These are phyloP conservation scores for Lecanicillium sp. DNA, from an alignment of 2,329 filamentous ascomycete species.

Conservation along the genomic window DNA sequence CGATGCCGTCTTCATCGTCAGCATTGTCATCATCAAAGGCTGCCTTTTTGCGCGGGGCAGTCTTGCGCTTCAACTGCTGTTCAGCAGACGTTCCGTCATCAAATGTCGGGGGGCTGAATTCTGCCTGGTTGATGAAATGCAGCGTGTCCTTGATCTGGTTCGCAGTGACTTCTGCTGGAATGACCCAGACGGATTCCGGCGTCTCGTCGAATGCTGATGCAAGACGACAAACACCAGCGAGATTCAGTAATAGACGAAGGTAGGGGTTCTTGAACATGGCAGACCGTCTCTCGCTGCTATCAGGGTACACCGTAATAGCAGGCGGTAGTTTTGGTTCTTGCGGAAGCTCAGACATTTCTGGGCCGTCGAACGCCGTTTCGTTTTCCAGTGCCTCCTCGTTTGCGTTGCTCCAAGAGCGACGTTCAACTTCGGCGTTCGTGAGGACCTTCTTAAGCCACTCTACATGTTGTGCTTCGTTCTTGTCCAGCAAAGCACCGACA, in stretches of 20 bases:
- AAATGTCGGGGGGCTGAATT: slow-evolving; percentile 71
- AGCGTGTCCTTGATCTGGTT: slow-evolving; percentile 61
- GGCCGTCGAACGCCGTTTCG: slow-evolving; percentile 29
- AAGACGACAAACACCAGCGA: slow-evolving; percentile 62
- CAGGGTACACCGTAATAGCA: slow-evolving; percentile 48
- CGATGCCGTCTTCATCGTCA: slow-evolving; percentile 56
- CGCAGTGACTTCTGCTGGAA: slow-evolving; percentile 61
- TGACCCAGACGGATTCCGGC: slow-evolving; percentile 68
- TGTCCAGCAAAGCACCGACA: slow-evolving; percentile 73
- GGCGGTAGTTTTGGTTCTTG: slow-evolving; percentile 26
- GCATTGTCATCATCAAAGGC: slow-evolving; percentile 71
- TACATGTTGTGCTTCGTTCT: slow-evolving; percentile 69
- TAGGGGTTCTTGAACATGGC: slow-evolving; percentile 88
- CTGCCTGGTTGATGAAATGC: slow-evolving; percentile 69
- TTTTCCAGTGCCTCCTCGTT: slow-evolving; percentile 50
- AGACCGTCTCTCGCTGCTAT: slow-evolving; percentile 58
- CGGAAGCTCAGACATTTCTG: slow-evolving; percentile 22
- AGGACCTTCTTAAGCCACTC: slow-evolving; percentile 75
- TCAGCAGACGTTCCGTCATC: slow-evolving; percentile 70
- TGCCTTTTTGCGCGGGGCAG: slow-evolving; percentile 47
- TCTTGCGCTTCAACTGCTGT: slow-evolving; percentile 71
- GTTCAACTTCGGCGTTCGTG: slow-evolving; percentile 61
- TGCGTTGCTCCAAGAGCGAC: slow-evolving; percentile 70
- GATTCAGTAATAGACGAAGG: slow-evolving; percentile 74
- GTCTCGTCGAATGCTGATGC: slow-evolving; percentile 57